Base-by-base conservation (phyloP, 225 moss, liverwort and hornwort species). In the Takakia lepidozioides region DNA sequence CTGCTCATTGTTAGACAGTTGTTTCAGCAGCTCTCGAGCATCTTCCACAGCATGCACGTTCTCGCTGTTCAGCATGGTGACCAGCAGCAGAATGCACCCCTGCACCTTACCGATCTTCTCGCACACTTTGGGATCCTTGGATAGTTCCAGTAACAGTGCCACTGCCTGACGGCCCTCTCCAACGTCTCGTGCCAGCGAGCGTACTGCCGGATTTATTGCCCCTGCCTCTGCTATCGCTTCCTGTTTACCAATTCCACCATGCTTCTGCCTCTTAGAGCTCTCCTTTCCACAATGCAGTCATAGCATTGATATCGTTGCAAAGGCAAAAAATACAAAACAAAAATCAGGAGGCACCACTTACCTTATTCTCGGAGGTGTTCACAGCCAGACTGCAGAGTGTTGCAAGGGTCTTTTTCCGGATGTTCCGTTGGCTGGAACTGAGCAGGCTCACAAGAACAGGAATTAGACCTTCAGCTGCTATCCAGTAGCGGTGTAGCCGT, bases 31-130 rank as follows among this genome's bases (percentile, higher is more conserved):
- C 70, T 82, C 74, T 28, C 61, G 74, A 19, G 93, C 89, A 69
- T 89, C 84, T 57, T 66, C 70, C 38, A 87, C 89, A 50, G 89
- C 86, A 13, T 72, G 84, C 22, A 66, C 73, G 54, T 87, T 84
- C 60, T 80, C 82, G 1, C 83, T 60, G 61, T 89, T 90, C 41
- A 89, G 70, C 93, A 95, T 95, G 11, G 93, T 95, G 32, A 89
- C 89, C 55, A 95, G 67, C 13, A 95, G 67, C 27, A 95, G 60
- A 54, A 95, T 87, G 59, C 93, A 95, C 7, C 93, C 89, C 64
- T 95, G 93, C 52, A 86, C 82, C 74, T 77, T 95, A 51, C 93
- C 93, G 70, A 90, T 84, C 63, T 82, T 68, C 57, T 95, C 93
- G 57, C 76, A 84, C 19, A 95, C 74, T 15, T 70, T 70, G 39